phyloP scores from a whole-genome alignment of 1,284 basidiomycete species.

The Rhodofomes roseus region DNA sequence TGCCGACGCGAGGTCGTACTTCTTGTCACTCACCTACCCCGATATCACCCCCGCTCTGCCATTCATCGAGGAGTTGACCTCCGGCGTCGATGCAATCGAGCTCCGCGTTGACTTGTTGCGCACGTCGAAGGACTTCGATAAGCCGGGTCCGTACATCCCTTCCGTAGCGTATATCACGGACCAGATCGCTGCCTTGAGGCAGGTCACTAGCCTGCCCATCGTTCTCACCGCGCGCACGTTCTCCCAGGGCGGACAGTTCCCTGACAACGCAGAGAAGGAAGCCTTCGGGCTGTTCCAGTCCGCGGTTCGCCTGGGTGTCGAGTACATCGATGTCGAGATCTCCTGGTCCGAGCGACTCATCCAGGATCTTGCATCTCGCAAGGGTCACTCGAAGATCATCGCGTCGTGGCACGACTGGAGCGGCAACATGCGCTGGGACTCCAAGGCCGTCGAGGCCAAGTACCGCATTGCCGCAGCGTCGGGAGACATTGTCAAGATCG shows the following conservation, averaged over 20 bases:
- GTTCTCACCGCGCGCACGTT: constrained; percentile 90
- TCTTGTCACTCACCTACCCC: constrained; percentile 91
- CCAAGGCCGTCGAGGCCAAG: constrained; percentile 62
- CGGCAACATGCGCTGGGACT: constrained; percentile 83
- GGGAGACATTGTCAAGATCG: constrained; percentile 92
- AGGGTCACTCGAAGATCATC: constrained; percentile 79
- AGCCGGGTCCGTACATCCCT: constrained; percentile 57
- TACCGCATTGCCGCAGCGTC: constrained; percentile 62
- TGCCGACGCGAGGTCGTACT: constrained; percentile 72
- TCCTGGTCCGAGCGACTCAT: constrained; percentile 67
- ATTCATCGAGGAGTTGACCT: constrained; percentile 68
- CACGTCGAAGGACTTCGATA: constrained; percentile 42
- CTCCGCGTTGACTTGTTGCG: constrained; percentile 89
- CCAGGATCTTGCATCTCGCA: constrained; percentile 55
- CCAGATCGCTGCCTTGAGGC: constrained; percentile 81
- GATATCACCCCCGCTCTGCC: constrained; percentile 74
- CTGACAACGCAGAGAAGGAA: constrained; percentile 71
- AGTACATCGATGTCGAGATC: constrained; percentile 93
- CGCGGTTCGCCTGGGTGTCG: constrained; percentile 81
- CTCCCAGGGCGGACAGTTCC: constrained; percentile 91
- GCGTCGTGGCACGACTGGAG: constrained; percentile 95
- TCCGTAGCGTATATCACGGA: constrained; percentile 72
- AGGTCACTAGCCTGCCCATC: constrained; percentile 79
- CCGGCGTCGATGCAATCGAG: constrained; percentile 93
- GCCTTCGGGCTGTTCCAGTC: constrained; percentile 79